Evolutionary conservation across 805 yeast genomes (phyloP).

Genomic region (Sugiyamaella lignohabitans): DNA sequence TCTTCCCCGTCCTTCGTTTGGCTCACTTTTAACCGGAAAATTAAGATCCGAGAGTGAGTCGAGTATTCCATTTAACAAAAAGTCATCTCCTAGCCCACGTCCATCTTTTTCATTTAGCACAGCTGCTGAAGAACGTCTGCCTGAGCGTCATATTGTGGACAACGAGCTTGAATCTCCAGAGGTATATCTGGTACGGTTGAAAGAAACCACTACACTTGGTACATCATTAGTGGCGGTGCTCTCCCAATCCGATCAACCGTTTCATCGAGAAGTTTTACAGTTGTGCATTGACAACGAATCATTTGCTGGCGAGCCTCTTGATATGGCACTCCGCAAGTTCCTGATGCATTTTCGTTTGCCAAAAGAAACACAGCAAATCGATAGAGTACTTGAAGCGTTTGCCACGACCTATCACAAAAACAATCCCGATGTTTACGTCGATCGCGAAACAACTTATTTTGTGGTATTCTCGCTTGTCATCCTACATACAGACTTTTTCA

Average conservation of each 20-base stretch:
- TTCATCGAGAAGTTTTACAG: slow-evolving; percentile 27
- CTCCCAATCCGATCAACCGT: slow-evolving; percentile 28
- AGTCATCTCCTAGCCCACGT: slow-evolving; percentile 16
- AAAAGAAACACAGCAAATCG: slow-evolving; percentile 70
- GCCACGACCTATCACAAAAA: slow-evolving; percentile 44
- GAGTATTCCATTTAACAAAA: not conserved
- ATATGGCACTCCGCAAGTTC: slow-evolving; percentile 56
- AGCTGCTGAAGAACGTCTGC: slow-evolving; percentile 8
- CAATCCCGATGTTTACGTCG: slow-evolving; percentile 36
- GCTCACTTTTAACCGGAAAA: slow-evolving; percentile 14
- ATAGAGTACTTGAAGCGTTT: slow-evolving; percentile 55
- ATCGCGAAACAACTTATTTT: slow-evolving; percentile 52
- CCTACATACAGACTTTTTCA: slow-evolving; percentile 70
- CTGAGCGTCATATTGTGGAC: too few relatives aligned
- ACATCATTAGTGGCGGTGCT: slow-evolving; percentile 28
- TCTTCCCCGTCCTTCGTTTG: slow-evolving; percentile 14
- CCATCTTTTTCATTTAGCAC: slow-evolving; percentile 7
- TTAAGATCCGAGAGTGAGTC: slow-evolving; percentile 5
- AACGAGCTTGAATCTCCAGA: slow-evolving; percentile 29
- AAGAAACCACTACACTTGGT: slow-evolving; percentile 13
- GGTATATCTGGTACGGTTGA: slow-evolving; percentile 31
- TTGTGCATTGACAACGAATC: slow-evolving; percentile 37
- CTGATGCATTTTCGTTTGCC: slow-evolving; percentile 57
- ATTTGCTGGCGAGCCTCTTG: slow-evolving; percentile 53
- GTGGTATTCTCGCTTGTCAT: slow-evolving; percentile 59